These are phyloP conservation scores for Rhodamnia argentea DNA, from an alignment of 345 rosid genomes.

Conservation along the genomic window DNA sequence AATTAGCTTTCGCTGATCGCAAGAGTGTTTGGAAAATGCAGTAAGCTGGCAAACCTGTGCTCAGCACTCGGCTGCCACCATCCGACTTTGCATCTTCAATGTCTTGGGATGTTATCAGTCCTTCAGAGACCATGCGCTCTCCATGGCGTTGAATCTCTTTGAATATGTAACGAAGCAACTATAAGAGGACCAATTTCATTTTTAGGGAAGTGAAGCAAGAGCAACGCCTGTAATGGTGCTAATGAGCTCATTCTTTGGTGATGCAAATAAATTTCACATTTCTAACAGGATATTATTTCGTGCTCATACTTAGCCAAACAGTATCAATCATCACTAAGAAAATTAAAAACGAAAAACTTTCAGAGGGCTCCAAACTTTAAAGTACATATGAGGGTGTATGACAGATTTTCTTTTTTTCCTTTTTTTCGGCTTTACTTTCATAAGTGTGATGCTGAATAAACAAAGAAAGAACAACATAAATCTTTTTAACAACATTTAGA, in stretches of 20 bases:
- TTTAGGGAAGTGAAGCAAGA: background rate
- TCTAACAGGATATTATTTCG: background rate
- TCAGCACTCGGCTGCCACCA: conserved; percentile 52
- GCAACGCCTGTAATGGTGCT: background rate
- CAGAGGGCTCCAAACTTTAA: background rate
- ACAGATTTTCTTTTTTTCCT: background rate
- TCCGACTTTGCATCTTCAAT: conserved; percentile 65
- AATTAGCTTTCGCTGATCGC: conserved; percentile 31
- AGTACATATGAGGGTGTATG: background rate
- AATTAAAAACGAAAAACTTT: background rate
- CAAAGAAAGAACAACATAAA: background rate
- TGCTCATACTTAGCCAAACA: background rate
- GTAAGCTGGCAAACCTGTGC: conserved; percentile 86
- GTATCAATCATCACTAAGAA: background rate
- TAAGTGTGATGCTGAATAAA: background rate
- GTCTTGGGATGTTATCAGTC: conserved; percentile 67
- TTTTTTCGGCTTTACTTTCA: background rate
- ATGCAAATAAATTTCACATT: background rate
- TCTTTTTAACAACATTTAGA: background rate
- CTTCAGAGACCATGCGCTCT: conserved; percentile 56
- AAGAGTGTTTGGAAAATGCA: conserved; percentile 33
- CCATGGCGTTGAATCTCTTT: conserved; percentile 50
- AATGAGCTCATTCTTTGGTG: background rate
- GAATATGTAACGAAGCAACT: conserved; percentile 60
- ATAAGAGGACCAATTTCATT: conserved; percentile 12